Evolutionary conservation across 73 alveolate genomes (phyloP).

Genomic region (Paramecium caudatum): DNA sequence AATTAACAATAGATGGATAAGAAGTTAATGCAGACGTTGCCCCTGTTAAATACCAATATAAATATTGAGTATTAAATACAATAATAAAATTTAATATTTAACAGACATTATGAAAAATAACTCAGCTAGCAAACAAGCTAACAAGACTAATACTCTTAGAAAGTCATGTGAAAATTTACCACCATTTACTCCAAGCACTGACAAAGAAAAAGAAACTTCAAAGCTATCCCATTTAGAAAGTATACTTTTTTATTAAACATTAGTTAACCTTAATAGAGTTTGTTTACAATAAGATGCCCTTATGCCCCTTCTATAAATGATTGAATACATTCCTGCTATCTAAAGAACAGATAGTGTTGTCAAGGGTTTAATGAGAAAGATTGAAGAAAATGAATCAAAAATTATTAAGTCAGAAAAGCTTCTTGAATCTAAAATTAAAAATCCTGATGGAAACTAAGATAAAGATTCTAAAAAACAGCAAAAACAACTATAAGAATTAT

Average conservation of each 20-base stretch:
- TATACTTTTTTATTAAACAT: background rate
- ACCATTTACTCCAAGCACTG: slow-evolving; percentile 27
- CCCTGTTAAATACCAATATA: slow-evolving; percentile 68
- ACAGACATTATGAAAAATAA: slow-evolving; percentile 68
- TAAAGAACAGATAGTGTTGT: slow-evolving; percentile 67
- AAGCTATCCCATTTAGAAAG: slow-evolving; percentile 60
- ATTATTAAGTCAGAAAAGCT: slow-evolving; percentile 49
- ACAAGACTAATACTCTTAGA: slow-evolving; percentile 6
- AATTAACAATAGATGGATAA: background rate
- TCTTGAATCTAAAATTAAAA: slow-evolving; percentile 41
- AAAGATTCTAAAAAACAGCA: slow-evolving; percentile 48
- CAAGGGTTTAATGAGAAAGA: slow-evolving; percentile 55
- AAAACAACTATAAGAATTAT: slow-evolving; percentile 22
- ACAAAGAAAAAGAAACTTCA: slow-evolving; percentile 55
- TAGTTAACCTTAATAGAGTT: slow-evolving; percentile 59
- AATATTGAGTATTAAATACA: slow-evolving; percentile 1
- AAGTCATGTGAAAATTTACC: slow-evolving; percentile 53
- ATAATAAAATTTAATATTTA: slow-evolving; percentile 44
- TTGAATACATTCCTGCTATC: slow-evolving; percentile 63
- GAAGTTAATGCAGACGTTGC: slow-evolving; percentile 50
- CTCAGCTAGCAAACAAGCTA: slow-evolving; percentile 24
- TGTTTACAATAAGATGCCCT: slow-evolving; percentile 62
- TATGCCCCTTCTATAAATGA: slow-evolving; percentile 63
- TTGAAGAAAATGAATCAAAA: slow-evolving; percentile 62
- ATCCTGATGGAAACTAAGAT: slow-evolving; percentile 6